These are phyloP conservation scores for Tetrapisispora nanseiensis DNA, from an alignment of 805 yeast species.

Conservation along the genomic window DNA sequence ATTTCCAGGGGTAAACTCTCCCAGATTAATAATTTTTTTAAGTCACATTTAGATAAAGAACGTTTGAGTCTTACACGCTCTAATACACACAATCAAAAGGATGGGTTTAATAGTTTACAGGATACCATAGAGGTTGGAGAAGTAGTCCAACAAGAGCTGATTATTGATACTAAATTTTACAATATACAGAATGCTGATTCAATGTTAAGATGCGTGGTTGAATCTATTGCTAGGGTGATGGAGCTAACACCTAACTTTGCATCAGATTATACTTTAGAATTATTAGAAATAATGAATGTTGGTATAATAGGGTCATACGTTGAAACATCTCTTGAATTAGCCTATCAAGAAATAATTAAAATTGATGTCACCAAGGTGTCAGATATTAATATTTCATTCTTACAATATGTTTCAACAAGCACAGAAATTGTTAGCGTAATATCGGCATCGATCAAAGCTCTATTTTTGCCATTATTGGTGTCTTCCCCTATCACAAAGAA, in stretches of 20 bases:
- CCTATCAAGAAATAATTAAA: constrained; percentile 40
- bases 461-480: constrained; percentile 64
- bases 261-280: constrained; percentile 51
- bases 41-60: constrained; percentile 38
- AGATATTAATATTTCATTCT: constrained; percentile 36
- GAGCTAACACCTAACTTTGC: constrained; percentile 60
- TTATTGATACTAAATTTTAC: constrained; percentile 15
- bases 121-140: background rate
- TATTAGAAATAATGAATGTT: constrained; percentile 55
- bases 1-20: constrained; percentile 32
- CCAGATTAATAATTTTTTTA: constrained; percentile 50
- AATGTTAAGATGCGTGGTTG: constrained; percentile 62
- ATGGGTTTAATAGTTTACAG: background rate
- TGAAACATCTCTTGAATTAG: constrained; percentile 63
- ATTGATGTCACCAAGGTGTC: constrained; percentile 24
- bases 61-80: constrained; percentile 27
- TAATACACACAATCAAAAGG: constrained; percentile 2
- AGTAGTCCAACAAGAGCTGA: background rate
- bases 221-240: constrained; percentile 64
- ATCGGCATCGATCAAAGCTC: constrained; percentile 63
- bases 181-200: constrained; percentile 44
- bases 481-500: constrained; percentile 48
- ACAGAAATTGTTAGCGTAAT: constrained; percentile 55
- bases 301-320: constrained; percentile 69
- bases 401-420: constrained; percentile 41